Evolutionary conservation across 2,329 filamentous ascomycete species (phyloP).

Genomic region (Magnaporthiopsis rhizophila): DNA sequence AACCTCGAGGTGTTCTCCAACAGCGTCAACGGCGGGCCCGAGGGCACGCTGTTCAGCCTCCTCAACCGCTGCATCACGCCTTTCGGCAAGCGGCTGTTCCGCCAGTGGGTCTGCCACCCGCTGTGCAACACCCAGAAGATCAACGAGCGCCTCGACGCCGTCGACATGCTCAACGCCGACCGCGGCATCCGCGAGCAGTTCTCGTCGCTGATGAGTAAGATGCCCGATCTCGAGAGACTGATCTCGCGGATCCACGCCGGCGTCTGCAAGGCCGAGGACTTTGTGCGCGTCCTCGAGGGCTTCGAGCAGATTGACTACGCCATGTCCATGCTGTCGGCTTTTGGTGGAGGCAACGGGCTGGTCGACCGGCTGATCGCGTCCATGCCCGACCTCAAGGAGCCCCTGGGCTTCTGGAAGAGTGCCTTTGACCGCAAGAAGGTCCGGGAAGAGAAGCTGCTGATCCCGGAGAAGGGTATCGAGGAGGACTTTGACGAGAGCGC

Average conservation of each 20-base stretch:
- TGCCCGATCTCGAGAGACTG: slow-evolving; percentile 88
- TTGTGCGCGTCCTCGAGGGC: slow-evolving; percentile 85
- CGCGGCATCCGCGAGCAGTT: slow-evolving; percentile 76
- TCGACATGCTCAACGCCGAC: slow-evolving; percentile 86
- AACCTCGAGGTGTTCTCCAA: slow-evolving; percentile 98
- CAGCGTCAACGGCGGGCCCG: slow-evolving; percentile 72
- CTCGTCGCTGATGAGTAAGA: slow-evolving; percentile 75
- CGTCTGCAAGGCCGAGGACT: slow-evolving; percentile 84
- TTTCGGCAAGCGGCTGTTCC: slow-evolving; percentile 92
- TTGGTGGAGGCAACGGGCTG: slow-evolving; percentile 70
- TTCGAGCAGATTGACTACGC: slow-evolving; percentile 98
- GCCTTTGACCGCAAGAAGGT: slow-evolving; percentile 82
- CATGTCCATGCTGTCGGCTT: slow-evolving; percentile 67
- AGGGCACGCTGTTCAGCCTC: slow-evolving; percentile 84
- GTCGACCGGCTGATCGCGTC: slow-evolving; percentile 73
- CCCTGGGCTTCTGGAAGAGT: slow-evolving; percentile 77
- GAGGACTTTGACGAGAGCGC: slow-evolving; percentile 85
- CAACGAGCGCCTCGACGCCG: slow-evolving; percentile 88
- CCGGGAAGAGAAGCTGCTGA: slow-evolving; percentile 69
- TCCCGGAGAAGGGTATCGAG: slow-evolving; percentile 81
- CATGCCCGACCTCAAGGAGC: slow-evolving; percentile 75
- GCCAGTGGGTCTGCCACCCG: slow-evolving; percentile 96
- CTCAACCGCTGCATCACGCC: slow-evolving; percentile 93
- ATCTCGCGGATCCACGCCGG: slow-evolving; percentile 93
- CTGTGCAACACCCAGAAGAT: slow-evolving; percentile 80